A percentile compares a stretch with the other conserved stretches of the same genome.
Conservation (phyloP, 106 monocot species). For the Apostasia shenzhenica region DNA sequence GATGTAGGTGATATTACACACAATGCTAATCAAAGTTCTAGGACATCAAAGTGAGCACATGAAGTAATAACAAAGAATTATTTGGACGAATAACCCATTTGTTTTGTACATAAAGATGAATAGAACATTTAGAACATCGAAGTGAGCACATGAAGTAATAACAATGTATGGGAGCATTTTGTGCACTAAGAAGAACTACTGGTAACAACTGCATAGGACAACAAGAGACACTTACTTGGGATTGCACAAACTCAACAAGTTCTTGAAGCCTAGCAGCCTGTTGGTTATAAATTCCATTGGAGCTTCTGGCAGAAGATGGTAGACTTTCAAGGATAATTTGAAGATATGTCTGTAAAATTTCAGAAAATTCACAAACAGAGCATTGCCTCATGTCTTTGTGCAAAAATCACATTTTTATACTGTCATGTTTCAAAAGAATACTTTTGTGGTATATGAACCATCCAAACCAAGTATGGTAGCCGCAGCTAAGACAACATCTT, state of each 20-base stretch:
- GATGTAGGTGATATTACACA: no score
- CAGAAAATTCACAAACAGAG: neutral
- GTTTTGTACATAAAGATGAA: no score
- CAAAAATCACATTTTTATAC: neutral
- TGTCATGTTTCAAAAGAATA: slow-evolving; percentile 11
- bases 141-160: no score
- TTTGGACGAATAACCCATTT: no score
- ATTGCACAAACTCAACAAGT: slow-evolving; percentile 80
- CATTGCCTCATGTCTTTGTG: neutral
- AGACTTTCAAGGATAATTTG: slow-evolving; percentile 90
- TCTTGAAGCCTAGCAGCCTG: slow-evolving; percentile 87
- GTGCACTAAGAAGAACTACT: no score
- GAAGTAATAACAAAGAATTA: no score
- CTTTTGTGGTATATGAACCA: slow-evolving; percentile 97
- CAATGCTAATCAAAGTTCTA: no score
- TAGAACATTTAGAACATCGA: no score
- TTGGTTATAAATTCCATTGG: slow-evolving; percentile 70
- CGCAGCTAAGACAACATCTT: slow-evolving; percentile 71
- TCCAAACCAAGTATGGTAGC: slow-evolving; percentile 76
- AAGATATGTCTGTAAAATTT: slow-evolving; percentile 69
- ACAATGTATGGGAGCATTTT: no score
- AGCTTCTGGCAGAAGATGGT: slow-evolving; percentile 52
- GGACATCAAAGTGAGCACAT: no score
- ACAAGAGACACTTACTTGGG: slow-evolving; percentile 48
- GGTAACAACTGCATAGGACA: neutral